Conservation (phyloP, 805 yeast species). For the Lachancea kluyveri region DNA sequence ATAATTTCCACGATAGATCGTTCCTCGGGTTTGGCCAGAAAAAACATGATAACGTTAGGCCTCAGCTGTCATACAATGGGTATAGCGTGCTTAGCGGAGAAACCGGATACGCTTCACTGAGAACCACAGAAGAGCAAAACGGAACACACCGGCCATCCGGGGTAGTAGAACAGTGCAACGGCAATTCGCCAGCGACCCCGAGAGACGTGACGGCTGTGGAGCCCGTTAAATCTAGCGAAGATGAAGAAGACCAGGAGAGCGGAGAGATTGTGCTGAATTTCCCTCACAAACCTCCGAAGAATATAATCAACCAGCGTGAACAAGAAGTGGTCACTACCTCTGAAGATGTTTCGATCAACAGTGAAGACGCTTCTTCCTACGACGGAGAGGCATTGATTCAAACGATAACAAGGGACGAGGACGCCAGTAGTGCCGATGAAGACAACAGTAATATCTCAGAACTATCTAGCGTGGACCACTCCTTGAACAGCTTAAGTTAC, state of each 20-base stretch:
- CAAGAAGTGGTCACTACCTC: slow-evolving; percentile 3
- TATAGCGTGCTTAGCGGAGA: slow-evolving; percentile 9
- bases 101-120: slow-evolving; percentile 4
- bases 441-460: slow-evolving; percentile 9
- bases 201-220: slow-evolving; percentile 1
- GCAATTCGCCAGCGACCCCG: slow-evolving; percentile 2
- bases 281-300: slow-evolving; percentile 6
- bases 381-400: slow-evolving; percentile 9
- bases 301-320: neutral
- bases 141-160: neutral
- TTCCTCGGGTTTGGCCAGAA: slow-evolving; percentile 17
- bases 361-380: slow-evolving; percentile 9
- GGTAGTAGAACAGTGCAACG: neutral
- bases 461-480: slow-evolving; percentile 15
- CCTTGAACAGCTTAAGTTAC: slow-evolving; percentile 9
- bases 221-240: slow-evolving; percentile 7
- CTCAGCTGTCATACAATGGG: slow-evolving; percentile 2
- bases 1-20: slow-evolving; percentile 25
- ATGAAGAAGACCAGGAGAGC: slow-evolving; percentile 11
- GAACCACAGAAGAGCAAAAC: slow-evolving; percentile 2
- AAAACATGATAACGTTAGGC: neutral
- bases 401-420: slow-evolving; percentile 9
- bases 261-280: slow-evolving; percentile 23
- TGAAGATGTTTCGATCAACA: slow-evolving; percentile 4
- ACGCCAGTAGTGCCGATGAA: slow-evolving; percentile 1